Conservation (phyloP, 805 yeast genomes). For the Suhomyces vadensis region DNA sequence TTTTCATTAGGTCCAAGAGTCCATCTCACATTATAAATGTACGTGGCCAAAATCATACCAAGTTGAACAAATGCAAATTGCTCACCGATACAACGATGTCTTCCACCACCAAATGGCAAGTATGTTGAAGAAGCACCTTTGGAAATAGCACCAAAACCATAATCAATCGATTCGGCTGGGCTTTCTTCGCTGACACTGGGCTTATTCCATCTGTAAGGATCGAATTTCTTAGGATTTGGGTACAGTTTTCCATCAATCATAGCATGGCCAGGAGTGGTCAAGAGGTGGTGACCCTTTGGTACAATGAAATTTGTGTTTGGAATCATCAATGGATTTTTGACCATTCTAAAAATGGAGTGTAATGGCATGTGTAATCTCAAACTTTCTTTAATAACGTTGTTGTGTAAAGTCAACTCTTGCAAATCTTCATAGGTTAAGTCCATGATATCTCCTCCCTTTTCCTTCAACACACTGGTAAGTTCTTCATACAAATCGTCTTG, state of each 20-base stretch:
- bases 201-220: constrained; percentile 84
- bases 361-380: constrained; percentile 95
- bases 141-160: constrained; percentile 95
- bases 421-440: constrained; percentile 81
- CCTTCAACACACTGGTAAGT: constrained; percentile 59
- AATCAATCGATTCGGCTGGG: constrained; percentile 61
- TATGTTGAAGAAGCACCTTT: constrained; percentile 96
- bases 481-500: constrained; percentile 82
- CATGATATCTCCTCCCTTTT: constrained; percentile 37
- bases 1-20: constrained; percentile 41
- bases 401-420: constrained; percentile 77
- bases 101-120: constrained; percentile 98
- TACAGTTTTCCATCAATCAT: constrained; percentile 74
- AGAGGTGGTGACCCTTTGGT: constrained; percentile 85
- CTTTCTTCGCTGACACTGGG: constrained; percentile 11
- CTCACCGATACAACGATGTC: constrained; percentile 99
- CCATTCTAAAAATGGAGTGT: constrained; percentile 94
- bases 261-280: constrained; percentile 93
- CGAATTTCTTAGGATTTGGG: constrained; percentile 69
- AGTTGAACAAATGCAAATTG: constrained; percentile 95
- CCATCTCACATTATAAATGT: constrained; percentile 78
- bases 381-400: constrained; percentile 86
- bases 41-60: constrained; percentile 77
- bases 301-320: constrained; percentile 79
- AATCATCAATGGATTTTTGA: constrained; percentile 70